phyloP scores from a whole-genome alignment of 2,329 filamentous ascomycete species.

The Trichoderma lentiforme region DNA sequence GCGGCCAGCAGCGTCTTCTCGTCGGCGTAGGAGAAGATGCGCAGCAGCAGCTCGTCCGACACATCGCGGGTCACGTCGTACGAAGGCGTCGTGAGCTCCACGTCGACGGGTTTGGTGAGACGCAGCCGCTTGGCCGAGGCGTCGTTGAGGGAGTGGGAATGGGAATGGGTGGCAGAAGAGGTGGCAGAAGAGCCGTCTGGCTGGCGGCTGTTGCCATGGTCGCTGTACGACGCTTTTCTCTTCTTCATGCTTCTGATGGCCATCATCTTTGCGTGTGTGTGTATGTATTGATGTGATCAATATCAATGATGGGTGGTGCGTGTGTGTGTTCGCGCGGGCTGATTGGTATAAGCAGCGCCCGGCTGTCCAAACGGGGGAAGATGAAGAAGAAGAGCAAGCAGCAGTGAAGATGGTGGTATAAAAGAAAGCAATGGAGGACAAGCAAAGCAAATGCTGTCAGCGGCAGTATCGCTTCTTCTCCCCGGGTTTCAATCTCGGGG shows the following conservation, averaged over 20 bases:
- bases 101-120: neutral
- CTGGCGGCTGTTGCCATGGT: neutral
- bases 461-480: neutral
- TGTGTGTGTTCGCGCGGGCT: neutral
- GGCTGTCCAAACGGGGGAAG: neutral
- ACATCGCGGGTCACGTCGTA: conserved; percentile 66
- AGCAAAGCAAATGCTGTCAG: neutral
- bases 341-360: neutral
- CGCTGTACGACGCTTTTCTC: conserved; percentile 7
- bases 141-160: neutral
- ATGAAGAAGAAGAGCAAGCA: neutral
- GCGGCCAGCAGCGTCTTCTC: conserved; percentile 63
- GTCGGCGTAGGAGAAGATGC: conserved; percentile 75
- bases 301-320: neutral
- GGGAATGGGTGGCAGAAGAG: neutral
- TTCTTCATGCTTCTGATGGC: neutral
- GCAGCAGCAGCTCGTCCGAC: conserved; percentile 83
- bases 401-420: neutral
- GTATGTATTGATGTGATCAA: neutral
- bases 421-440: neutral
- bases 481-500: neutral
- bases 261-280: neutral
- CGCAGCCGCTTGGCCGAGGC: conserved; percentile 26
- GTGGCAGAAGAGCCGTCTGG: neutral
- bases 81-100: conserved; percentile 9